Percentiles rank a stretch among this genome's conserved stretches.
These are phyloP conservation scores for Chaetomium tenue DNA, from an alignment of 495 filamentous ascomycete genomes.

Conservation along the genomic window DNA sequence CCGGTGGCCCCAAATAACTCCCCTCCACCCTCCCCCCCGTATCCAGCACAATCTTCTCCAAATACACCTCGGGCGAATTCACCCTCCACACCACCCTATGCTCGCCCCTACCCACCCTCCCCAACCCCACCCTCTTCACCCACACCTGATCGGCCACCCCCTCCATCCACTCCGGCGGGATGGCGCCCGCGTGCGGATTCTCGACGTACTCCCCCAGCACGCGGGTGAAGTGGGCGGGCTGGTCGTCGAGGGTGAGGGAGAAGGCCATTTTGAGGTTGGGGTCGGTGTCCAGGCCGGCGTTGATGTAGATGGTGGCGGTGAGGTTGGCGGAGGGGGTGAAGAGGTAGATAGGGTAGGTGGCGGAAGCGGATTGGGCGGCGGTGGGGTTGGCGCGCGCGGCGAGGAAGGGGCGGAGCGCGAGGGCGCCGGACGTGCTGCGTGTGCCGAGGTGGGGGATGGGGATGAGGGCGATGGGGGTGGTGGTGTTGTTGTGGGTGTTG, in stretches of 20 bases:
- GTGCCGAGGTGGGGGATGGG: conserved; percentile 46
- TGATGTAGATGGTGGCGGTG: conserved; percentile 56
- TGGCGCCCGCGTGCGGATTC: conserved; percentile 39
- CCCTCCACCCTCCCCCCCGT: conserved; percentile 51
- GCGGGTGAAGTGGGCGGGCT: conserved; percentile 43
- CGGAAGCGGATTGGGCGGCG: conserved; percentile 32
- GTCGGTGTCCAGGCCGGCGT: conserved; percentile 34
- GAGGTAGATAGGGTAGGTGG: conserved; percentile 57
- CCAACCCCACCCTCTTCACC: conserved; percentile 50
- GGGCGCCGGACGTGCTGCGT: conserved; percentile 47
- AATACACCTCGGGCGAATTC: conserved; percentile 54
- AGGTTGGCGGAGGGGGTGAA: conserved; percentile 43
- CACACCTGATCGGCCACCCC: conserved; percentile 56
- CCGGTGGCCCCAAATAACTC: conserved; percentile 61
- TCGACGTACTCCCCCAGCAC: conserved; percentile 49
- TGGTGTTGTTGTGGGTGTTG: conserved; percentile 24
- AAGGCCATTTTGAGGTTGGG: conserved; percentile 32
- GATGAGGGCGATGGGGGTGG: conserved; percentile 20
- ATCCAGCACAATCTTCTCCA: conserved; percentile 61
- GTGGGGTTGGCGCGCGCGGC: conserved; percentile 33
- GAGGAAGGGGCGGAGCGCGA: conserved; percentile 51
- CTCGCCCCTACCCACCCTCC: conserved; percentile 35
- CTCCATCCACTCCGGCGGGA: conserved; percentile 52
- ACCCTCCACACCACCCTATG: conserved; percentile 54
- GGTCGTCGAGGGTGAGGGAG: conserved; percentile 49